A percentile compares a stretch with the other conserved stretches of the same genome.
Evolutionary conservation across 768 basidiomycete genomes (phyloP).

Genomic region (Mycena epipterygia): DNA sequence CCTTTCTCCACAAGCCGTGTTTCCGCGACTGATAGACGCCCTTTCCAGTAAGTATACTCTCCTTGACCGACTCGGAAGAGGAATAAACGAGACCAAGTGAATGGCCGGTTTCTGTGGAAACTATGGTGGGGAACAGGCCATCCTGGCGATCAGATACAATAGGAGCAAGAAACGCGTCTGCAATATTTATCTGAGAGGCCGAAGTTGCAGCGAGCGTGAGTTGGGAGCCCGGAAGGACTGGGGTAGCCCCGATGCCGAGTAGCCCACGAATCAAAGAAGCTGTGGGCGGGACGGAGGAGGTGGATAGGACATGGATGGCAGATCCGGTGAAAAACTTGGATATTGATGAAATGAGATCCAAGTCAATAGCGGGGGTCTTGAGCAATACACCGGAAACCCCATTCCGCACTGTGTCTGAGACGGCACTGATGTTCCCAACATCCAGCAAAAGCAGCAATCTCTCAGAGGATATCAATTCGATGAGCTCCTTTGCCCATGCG

Average conservation of each 20-base stretch:
- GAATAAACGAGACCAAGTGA: conserved; percentile 97
- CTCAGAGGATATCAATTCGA: conserved; percentile 76
- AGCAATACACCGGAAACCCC: conserved; percentile 86
- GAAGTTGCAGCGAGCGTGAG: conserved; percentile 74
- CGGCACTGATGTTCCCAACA: conserved; percentile 77
- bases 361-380: conserved; percentile 78
- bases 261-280: conserved; percentile 72
- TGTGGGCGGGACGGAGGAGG: conserved; percentile 65
- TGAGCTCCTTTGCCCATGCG: conserved; percentile 74
- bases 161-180: conserved; percentile 88
- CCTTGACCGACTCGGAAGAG: conserved; percentile 85
- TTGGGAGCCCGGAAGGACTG: conserved; percentile 80
- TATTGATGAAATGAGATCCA: conserved; percentile 83
- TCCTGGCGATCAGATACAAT: conserved; percentile 90
- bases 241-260: conserved; percentile 67
- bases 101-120: conserved; percentile 83
- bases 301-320: conserved; percentile 72
- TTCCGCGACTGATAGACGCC: conserved; percentile 98
- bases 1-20: conserved; percentile 97
- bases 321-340: conserved; percentile 79
- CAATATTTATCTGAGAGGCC: conserved; percentile 73
- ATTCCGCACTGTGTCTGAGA: conserved; percentile 80
- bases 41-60: conserved; percentile 89
- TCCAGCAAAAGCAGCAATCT: conserved; percentile 85
- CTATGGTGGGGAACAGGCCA: conserved; percentile 93